Conservation (phyloP, 345 rosid genomes). For the Erodium maritimum region DNA sequence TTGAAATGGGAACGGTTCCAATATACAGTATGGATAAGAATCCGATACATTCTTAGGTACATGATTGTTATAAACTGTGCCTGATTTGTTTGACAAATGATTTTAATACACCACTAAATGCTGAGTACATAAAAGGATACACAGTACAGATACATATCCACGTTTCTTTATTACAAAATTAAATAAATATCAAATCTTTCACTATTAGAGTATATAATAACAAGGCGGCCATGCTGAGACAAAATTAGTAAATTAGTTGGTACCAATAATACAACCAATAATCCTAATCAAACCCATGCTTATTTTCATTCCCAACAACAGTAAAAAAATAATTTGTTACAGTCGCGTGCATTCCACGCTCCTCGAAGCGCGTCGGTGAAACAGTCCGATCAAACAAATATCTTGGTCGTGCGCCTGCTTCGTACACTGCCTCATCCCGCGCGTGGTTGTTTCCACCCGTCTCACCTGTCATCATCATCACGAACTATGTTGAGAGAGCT, state of each 20-base stretch:
- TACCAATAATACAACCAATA: no score
- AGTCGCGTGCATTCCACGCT: not conserved
- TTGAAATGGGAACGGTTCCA: no score
- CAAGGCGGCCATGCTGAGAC: not conserved
- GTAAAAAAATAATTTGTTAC: no score
- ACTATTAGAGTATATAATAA: no score
- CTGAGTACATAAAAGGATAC: no score
- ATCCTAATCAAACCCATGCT: not conserved
- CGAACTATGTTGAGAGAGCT: not conserved
- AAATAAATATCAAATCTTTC: no score
- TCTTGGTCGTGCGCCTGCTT: not conserved
- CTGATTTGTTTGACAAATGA: no score
- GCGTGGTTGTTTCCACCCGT: not conserved
- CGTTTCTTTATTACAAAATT: not conserved
- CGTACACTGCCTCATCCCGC: not conserved
- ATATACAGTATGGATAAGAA: no score
- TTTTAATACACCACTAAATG: no score
- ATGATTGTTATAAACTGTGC: no score
- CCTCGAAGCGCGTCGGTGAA: not conserved
- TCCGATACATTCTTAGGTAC: no score
- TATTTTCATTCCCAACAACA: not conserved
- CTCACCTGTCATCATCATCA: not conserved
- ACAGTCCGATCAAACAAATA: not conserved
- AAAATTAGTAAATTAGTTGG: not conserved
- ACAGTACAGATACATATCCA: no score